phyloP scores from a whole-genome alignment of 2,329 filamentous ascomycete species.

The Colletotrichum sublineola region DNA sequence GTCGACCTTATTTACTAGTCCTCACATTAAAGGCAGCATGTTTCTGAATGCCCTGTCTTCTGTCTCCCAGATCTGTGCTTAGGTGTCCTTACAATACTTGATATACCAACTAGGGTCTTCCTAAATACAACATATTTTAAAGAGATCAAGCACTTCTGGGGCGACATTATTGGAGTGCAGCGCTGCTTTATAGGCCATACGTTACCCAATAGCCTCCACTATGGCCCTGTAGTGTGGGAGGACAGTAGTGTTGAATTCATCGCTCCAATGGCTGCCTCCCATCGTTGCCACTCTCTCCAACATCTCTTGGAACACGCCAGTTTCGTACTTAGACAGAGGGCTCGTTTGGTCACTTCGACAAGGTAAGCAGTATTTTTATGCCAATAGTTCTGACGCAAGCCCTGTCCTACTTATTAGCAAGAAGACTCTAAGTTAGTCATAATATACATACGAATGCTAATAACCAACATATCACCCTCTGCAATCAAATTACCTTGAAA shows the following conservation, averaged over 20 bases:
- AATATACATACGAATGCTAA: constrained; percentile 47
- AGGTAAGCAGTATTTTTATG: constrained; percentile 45
- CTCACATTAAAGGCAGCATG: background rate
- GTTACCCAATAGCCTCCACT: constrained; percentile 47
- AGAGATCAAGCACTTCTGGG: constrained; percentile 34
- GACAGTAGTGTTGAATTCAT: constrained; percentile 44
- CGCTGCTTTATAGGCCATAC: constrained; percentile 49
- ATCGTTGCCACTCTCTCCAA: constrained; percentile 29
- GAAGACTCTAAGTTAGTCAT: background rate
- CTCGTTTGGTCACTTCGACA: constrained; percentile 34
- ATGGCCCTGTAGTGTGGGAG: constrained; percentile 46
- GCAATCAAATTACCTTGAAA: constrained; percentile 47
- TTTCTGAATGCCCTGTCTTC: background rate
- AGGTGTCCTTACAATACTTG: constrained; percentile 4
- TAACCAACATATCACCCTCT: constrained; percentile 47
- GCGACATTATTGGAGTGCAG: constrained; percentile 9
- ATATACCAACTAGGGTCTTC: constrained; percentile 42
- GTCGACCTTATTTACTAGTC: background rate
- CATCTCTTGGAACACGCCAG: constrained; percentile 45
- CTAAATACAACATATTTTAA: constrained; percentile 36
- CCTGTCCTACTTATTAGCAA: constrained; percentile 30
- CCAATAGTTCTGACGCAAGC: constrained; percentile 47
- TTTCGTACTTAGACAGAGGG: constrained; percentile 45
- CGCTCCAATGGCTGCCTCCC: constrained; percentile 19
- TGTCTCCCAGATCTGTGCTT: background rate